A percentile compares a stretch with the other conserved stretches of the same genome.
phyloP scores from a whole-genome alignment of 1,284 basidiomycete species.

The Salmacisia buchloeana region DNA sequence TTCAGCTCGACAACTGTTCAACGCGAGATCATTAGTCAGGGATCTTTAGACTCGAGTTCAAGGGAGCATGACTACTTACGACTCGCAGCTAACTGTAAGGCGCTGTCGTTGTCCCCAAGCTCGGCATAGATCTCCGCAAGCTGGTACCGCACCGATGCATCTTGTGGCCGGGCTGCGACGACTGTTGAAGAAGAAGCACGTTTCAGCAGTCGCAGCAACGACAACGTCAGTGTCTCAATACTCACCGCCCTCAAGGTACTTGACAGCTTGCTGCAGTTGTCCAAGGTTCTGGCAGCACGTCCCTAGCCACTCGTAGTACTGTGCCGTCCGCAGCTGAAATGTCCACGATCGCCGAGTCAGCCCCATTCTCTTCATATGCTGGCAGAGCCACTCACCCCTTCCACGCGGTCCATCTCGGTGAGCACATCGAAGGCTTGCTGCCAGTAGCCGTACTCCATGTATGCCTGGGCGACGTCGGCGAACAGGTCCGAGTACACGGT shows the following conservation, averaged over 20 bases:
- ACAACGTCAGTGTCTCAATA: slow-evolving; percentile 59
- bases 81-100: slow-evolving; percentile 42
- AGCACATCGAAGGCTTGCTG: slow-evolving; percentile 72
- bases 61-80: slow-evolving; percentile 49
- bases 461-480: slow-evolving; percentile 75
- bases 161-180: slow-evolving; percentile 59
- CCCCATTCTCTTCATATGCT: background rate
- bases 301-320: slow-evolving; percentile 18
- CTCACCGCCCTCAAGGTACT: slow-evolving; percentile 59
- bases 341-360: background rate
- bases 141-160: slow-evolving; percentile 14
- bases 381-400: slow-evolving; percentile 56
- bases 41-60: slow-evolving; percentile 78
- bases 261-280: slow-evolving; percentile 27
- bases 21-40: slow-evolving; percentile 11
- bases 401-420: slow-evolving; percentile 66
- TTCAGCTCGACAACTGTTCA: background rate
- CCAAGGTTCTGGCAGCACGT: slow-evolving; percentile 38
- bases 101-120: slow-evolving; percentile 70
- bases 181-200: background rate
- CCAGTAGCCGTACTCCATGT: slow-evolving; percentile 68
- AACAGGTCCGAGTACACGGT: slow-evolving; percentile 72
- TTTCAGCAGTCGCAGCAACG: background rate
- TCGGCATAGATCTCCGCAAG: slow-evolving; percentile 80
- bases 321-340: slow-evolving; percentile 1